Base-by-base conservation (phyloP, 345 rosid genomes). In the Nephelium lappaceum region DNA sequence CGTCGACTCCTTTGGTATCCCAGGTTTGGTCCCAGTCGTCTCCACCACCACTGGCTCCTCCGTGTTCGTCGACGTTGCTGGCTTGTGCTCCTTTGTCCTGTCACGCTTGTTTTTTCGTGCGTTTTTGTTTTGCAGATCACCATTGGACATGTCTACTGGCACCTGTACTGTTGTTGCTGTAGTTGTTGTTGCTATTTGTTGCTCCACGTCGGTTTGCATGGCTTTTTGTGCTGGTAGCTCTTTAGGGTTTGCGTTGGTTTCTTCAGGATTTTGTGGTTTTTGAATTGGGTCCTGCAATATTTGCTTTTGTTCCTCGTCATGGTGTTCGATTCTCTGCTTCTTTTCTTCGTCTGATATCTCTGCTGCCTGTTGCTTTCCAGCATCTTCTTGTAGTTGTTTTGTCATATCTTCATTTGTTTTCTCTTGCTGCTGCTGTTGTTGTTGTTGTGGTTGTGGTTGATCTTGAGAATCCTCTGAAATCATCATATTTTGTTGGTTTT, bases 1-100 rank as follows among this genome's bases (percentile, higher is more conserved):
- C 11, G 75, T 83, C 1, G 98, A 89, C 84, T 92, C 98, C 81
- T 91, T 89, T 0, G 98, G 98, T 73, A 94, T 96, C 63, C 87
- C 95, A 0, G 92, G 75, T 21, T 81, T 60, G 19, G n/a, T 53
- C 58, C n/a, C 58, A 53, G n/a, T 53, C 16, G 58, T 16, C 36
- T 31, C 36, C 80, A 10, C 72, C 84, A 24, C 73, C 78, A 1
- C 72, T 72, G 0, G 84, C 41, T 80, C 84, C 19, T 67, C 78
- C 60, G 68, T 15, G 78, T 68, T 71, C 2, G 82, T 71, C 2
- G 82, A 49, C 1, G 73, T 82, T 6, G 38, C 73, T 0, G 80
- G 15, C 27, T 66, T 80, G 10, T 63, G 73, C 64, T 62, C 77
- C 38, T 69, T 67, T 9, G n/a, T 58, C 67, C 66, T 55, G 25